A percentile compares a stretch with the other conserved stretches of the same genome.
Evolutionary conservation across 1,284 basidiomycete genomes (phyloP).

Genomic region (Trametes polyzona): DNA sequence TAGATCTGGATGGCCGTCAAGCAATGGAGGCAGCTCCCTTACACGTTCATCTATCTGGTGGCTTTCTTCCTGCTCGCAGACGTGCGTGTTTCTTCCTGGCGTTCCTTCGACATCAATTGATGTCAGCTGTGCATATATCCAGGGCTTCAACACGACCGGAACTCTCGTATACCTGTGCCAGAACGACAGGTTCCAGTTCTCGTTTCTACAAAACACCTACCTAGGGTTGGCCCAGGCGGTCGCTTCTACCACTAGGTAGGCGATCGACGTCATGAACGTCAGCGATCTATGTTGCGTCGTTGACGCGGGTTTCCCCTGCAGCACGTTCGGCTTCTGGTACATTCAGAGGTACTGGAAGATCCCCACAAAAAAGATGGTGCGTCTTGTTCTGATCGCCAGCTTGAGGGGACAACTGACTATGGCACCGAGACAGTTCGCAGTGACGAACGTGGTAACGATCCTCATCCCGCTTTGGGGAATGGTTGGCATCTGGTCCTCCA

Average conservation of each 20-base stretch:
- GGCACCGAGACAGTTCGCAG: slow-evolving; percentile 57
- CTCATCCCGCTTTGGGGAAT: slow-evolving; percentile 86
- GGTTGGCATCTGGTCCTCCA: slow-evolving; percentile 81
- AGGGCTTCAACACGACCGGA: slow-evolving; percentile 80
- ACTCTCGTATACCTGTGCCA: slow-evolving; percentile 78
- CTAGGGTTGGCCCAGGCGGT: slow-evolving; percentile 75
- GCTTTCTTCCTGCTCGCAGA: slow-evolving; percentile 80
- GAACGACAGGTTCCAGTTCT: slow-evolving; percentile 74
- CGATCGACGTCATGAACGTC: background rate
- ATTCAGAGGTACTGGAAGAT: slow-evolving; percentile 79
- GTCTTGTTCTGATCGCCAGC: slow-evolving; percentile 3
- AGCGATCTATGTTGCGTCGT: background rate
- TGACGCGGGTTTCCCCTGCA: slow-evolving; percentile 25
- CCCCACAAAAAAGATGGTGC: slow-evolving; percentile 75
- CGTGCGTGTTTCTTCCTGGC: slow-evolving; percentile 41
- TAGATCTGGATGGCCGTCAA: slow-evolving; percentile 68
- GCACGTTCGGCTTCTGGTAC: slow-evolving; percentile 79
- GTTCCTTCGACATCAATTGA: background rate
- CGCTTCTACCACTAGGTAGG: slow-evolving; percentile 58
- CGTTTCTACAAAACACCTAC: slow-evolving; percentile 78
- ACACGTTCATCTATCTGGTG: slow-evolving; percentile 77
- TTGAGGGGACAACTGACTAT: too few relatives aligned
- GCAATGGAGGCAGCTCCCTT: slow-evolving; percentile 72
- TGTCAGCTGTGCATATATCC: slow-evolving; percentile 2
- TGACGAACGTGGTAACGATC: slow-evolving; percentile 77